Evolutionary conservation across 1,284 basidiomycete genomes (phyloP).

Genomic region (Xerocomus nothofagi): DNA sequence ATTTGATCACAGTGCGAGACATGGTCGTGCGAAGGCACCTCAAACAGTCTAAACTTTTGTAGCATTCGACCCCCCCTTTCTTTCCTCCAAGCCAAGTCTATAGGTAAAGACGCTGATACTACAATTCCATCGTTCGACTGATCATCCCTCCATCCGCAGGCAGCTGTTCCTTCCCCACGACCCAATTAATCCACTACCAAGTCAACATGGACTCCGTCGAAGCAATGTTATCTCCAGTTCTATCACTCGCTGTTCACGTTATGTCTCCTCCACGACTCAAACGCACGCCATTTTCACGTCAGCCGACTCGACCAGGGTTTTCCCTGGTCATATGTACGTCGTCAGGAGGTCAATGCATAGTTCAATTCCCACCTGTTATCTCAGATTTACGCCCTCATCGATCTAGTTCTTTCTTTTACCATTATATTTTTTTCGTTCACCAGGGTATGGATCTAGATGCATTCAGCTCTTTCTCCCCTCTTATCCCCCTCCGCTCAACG

Average conservation of each 20-base stretch:
- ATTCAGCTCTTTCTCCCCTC: background rate
- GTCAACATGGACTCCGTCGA: slow-evolving; percentile 11
- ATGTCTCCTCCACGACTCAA: slow-evolving; percentile 13
- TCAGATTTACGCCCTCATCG: background rate
- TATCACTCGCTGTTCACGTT: slow-evolving; percentile 5
- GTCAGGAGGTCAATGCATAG: background rate
- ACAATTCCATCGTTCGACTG: background rate
- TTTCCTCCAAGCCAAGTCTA: slow-evolving; percentile 1
- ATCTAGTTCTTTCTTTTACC: slow-evolving; percentile 8
- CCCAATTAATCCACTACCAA: slow-evolving; percentile 6
- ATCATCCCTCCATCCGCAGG: slow-evolving; percentile 6
- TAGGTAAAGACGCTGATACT: slow-evolving; percentile 4
- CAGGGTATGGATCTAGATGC: slow-evolving; percentile 26
- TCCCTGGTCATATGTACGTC: background rate
- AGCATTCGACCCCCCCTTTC: slow-evolving; percentile 4
- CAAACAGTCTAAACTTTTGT: slow-evolving; percentile 61
- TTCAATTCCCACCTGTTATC: background rate
- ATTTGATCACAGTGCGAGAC: slow-evolving; percentile 33
- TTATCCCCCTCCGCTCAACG: background rate
- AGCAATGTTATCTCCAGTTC: slow-evolving; percentile 14
- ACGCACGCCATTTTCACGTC: slow-evolving; percentile 2
- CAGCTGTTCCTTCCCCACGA: slow-evolving; percentile 1
- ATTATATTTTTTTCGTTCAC: slow-evolving; percentile 3
- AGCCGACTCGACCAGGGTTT: background rate
- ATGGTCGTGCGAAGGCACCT: slow-evolving; percentile 40